Evolutionary conservation across 768 basidiomycete genomes (phyloP).

Genomic region (Mycena venus): DNA sequence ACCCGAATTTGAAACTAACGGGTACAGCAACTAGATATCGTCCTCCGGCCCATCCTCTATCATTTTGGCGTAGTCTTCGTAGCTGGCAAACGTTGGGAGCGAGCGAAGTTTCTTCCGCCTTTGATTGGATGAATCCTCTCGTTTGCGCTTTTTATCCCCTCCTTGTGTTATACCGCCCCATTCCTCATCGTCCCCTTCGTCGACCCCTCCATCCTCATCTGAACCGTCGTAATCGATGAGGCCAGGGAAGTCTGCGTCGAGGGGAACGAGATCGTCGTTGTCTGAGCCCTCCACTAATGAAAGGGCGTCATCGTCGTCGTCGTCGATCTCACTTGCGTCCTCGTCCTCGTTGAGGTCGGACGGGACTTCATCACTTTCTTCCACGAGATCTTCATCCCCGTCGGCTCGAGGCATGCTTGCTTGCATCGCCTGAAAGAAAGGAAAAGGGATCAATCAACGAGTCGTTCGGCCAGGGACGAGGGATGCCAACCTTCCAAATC

Average conservation of each 20-base stretch:
- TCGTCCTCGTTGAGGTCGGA: constrained; percentile 50
- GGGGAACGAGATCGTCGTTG: constrained; percentile 75
- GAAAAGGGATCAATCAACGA: constrained; percentile 9
- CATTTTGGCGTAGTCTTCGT: constrained; percentile 88
- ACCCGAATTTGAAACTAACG: background rate
- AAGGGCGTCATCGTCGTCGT: constrained; percentile 60
- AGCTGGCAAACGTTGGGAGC: constrained; percentile 87
- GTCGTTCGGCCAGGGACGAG: background rate
- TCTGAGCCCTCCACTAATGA: constrained; percentile 77
- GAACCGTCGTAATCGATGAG: constrained; percentile 74
- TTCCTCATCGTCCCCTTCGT: constrained; percentile 57
- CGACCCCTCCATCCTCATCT: constrained; percentile 56
- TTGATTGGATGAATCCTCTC: constrained; percentile 46
- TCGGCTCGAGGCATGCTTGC: constrained; percentile 78
- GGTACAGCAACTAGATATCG: constrained; percentile 55
- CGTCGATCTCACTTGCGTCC: constrained; percentile 44
- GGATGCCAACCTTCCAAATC: constrained; percentile 85
- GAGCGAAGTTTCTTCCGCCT: constrained; percentile 77
- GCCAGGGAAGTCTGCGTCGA: constrained; percentile 69
- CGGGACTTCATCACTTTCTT: constrained; percentile 43
- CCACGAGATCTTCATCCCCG: constrained; percentile 62
- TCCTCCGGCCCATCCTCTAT: constrained; percentile 86
- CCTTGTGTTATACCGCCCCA: constrained; percentile 65
- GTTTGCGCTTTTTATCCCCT: constrained; percentile 61
- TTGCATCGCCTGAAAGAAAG: constrained; percentile 83